Evolutionary conservation across 1,139 yeast species (phyloP).

Genomic region (Lodderomyces oxycetoniae): DNA sequence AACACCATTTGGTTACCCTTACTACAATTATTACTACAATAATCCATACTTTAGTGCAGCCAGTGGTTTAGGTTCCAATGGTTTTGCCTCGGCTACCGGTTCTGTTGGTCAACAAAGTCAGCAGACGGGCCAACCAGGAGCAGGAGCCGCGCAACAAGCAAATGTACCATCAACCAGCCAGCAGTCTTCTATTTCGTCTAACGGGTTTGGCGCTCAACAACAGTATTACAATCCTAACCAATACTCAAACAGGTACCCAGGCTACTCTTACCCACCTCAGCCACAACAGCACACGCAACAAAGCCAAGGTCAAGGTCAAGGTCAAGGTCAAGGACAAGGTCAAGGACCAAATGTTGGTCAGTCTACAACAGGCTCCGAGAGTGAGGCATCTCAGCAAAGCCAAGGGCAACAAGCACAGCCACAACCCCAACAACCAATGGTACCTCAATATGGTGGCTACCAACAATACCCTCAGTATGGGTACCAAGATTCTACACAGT

Average conservation of each 20-base stretch:
- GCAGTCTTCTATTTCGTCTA: constrained; percentile 11
- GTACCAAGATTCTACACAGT: constrained; percentile 42
- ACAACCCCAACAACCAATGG: constrained; percentile 29
- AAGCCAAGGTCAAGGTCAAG: constrained; percentile 3
- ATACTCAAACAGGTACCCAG: constrained; percentile 35
- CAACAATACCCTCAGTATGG: constrained; percentile 52
- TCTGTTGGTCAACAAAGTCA: constrained; percentile 8
- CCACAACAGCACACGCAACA: constrained; percentile 19
- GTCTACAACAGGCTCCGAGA: constrained; percentile 8
- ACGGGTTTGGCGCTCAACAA: constrained; percentile 18
- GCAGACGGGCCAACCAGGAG: too few species aligned
- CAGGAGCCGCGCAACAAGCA: constrained; percentile 8
- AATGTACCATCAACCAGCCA: constrained; percentile 8
- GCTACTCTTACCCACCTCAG: constrained; percentile 31
- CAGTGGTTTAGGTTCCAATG: constrained; percentile 19
- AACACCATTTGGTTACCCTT: constrained; percentile 44
- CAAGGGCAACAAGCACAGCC: constrained; percentile 15
- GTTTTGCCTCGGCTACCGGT: constrained; percentile 17
- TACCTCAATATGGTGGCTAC: constrained; percentile 44
- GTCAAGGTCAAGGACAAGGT: constrained; percentile 5
- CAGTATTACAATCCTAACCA: constrained; percentile 37
- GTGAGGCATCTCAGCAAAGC: constrained; percentile 7
- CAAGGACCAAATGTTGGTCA: constrained; percentile 1
- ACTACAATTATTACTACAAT: constrained; percentile 42
- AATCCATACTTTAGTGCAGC: constrained; percentile 36